Base-by-base conservation (phyloP, 2,329 filamentous ascomycete species). In the Westerdykella aurantiaca region DNA sequence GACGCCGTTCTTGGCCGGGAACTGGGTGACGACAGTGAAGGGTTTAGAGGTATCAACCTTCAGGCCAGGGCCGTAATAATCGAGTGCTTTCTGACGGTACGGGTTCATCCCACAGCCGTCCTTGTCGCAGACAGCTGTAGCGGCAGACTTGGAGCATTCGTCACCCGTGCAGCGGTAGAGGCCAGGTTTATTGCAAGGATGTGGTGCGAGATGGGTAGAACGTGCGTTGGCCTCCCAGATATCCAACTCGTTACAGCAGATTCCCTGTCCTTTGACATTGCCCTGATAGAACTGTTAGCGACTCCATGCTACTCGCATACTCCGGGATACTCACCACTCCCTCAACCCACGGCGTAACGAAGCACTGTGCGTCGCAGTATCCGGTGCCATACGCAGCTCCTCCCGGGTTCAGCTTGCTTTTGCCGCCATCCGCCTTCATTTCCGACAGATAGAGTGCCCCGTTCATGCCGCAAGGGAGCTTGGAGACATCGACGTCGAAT, bases 21-120 rank as follows among this genome's bases (percentile, higher is more conserved):
- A 85, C 64, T 85, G 81, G 9, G 82, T 85, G 45, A 85, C 78
- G 18, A 86, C 80, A 7, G 81, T 85, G 54, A 85, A 65, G 55
- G 78, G 76, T 59, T 73, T 70, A 49, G 64, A 75, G 43, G 80
- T 82, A 61, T 84, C 77, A 53, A 86, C 69, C 40, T 69, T 81
- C 21, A 56, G 25, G 29, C 29, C 48, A 11, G 43, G 49, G 9
- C 56, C 58, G 38, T 67, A 67, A 50, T 53, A 65, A 34, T 50
- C 41, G 41, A 56, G 57, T 21, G 52, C 58, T 10, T 46, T 49
- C 23, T 47, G 43, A 14, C 44, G 43, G 48, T 66, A 67, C 4
- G 64, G 59, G 51, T 67, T 67, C 37, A 60, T 61, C 17, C 53
- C 56, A 49, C 64, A 67, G 13, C 64, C 64, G 31, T 56, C 56